phyloP scores from a whole-genome alignment of 2,329 filamentous ascomycete species.

The Podosphaera aphanis region DNA sequence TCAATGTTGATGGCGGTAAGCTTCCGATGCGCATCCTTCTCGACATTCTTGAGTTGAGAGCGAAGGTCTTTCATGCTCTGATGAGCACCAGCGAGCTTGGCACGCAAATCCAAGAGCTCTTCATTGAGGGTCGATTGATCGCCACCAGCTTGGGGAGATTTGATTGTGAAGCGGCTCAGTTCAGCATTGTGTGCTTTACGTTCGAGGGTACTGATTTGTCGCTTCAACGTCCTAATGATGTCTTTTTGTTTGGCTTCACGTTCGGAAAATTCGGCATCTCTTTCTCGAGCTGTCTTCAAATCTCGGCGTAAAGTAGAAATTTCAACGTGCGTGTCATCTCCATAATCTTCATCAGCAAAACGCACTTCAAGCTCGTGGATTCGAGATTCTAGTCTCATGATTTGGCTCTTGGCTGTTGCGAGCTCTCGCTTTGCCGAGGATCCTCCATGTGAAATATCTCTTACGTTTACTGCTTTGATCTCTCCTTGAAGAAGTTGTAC shows the following conservation, averaged over 20 bases:
- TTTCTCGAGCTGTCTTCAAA: conserved; percentile 36
- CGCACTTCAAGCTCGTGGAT: conserved; percentile 23
- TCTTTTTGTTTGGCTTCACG: conserved; percentile 42
- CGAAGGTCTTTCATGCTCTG: conserved; percentile 33
- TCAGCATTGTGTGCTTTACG: conserved; percentile 41
- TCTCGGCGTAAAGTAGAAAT: conserved; percentile 37
- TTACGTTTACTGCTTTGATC: conserved; percentile 39
- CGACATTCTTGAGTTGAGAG: conserved; percentile 24
- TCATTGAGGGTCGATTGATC: conserved; percentile 28
- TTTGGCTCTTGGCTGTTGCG: conserved; percentile 30
- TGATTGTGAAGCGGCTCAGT: conserved; percentile 24
- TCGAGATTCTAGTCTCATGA: conserved; percentile 38
- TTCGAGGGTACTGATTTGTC: conserved; percentile 42
- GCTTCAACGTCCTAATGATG: conserved; percentile 36
- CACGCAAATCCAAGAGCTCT: conserved; percentile 34
- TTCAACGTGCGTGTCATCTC: conserved; percentile 25
- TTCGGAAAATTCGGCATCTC: conserved; percentile 39
- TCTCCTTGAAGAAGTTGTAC: conserved; percentile 33
- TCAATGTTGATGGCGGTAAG: conserved; percentile 26
- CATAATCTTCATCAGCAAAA: conserved; percentile 15
- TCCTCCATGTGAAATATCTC: conserved; percentile 26
- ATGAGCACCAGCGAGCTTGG: conserved; percentile 35
- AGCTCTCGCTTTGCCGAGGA: conserved; percentile 22
- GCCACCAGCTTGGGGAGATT: conserved; percentile 24
- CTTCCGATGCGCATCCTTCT: conserved; percentile 18